Percentiles rank a stretch among this genome's conserved stretches.
Conservation (phyloP, 768 basidiomycete genomes). For the Collybiopsis luxurians region DNA sequence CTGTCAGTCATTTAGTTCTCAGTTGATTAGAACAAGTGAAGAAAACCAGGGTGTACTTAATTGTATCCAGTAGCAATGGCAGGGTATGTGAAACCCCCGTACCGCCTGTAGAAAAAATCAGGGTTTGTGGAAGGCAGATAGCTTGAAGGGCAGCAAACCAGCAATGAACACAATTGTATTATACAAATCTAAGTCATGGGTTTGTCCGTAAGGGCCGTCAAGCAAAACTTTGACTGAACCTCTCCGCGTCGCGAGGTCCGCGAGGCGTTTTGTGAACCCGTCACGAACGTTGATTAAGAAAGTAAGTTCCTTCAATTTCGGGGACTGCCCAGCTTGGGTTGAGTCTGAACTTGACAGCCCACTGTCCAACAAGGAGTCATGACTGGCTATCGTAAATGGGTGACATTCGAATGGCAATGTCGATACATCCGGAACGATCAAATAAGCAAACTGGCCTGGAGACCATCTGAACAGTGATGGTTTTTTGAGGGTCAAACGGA, state of each 20-base stretch:
- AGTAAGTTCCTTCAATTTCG: slow-evolving; percentile 38
- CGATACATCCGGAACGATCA: slow-evolving; percentile 46
- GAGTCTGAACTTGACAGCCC: not conserved
- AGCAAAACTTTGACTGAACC: slow-evolving; percentile 37
- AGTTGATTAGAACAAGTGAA: not conserved
- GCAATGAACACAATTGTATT: slow-evolving; percentile 44
- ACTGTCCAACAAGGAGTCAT: slow-evolving; percentile 20
- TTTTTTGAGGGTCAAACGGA: slow-evolving; percentile 38
- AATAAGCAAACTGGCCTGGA: slow-evolving; percentile 46
- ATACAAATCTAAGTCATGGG: slow-evolving; percentile 33
- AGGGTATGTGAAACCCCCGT: slow-evolving; percentile 43
- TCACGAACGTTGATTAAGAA: slow-evolving; percentile 52
- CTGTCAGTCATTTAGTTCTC: not conserved
- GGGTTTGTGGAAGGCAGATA: no score
- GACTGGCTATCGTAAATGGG: slow-evolving; percentile 48
- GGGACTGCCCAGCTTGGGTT: not conserved
- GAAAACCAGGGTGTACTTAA: slow-evolving; percentile 30
- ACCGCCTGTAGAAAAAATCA: slow-evolving; percentile 29
- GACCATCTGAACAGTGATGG: slow-evolving; percentile 42
- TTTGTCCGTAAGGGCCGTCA: slow-evolving; percentile 52
- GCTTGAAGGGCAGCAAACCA: slow-evolving; percentile 23
- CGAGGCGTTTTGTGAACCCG: slow-evolving; percentile 50
- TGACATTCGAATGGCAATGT: slow-evolving; percentile 43
- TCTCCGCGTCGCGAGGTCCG: slow-evolving; percentile 24
- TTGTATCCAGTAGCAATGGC: slow-evolving; percentile 35